A percentile compares a stretch with the other conserved stretches of the same genome.
These are phyloP conservation scores for Vaucheria bursata DNA, from an alignment of 352 stramenopile genomes.

Conservation along the genomic window DNA sequence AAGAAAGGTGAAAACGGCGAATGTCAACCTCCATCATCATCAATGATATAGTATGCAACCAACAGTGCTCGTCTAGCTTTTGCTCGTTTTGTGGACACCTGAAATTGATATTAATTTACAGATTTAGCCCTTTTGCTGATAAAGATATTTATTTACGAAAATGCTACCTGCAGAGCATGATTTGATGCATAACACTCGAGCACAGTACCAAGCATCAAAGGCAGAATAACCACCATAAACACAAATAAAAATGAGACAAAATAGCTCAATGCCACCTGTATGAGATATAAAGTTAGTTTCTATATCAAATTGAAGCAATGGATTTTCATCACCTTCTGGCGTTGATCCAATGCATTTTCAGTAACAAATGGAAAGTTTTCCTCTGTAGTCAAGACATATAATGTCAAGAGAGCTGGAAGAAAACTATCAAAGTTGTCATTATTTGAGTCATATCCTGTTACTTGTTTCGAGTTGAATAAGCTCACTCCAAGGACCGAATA, in stretches of 20 bases:
- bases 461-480: conserved; percentile 28
- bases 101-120: conserved; percentile 8
- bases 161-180: conserved; percentile 8
- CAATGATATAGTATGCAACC: conserved; percentile 34
- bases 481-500: conserved; percentile 38
- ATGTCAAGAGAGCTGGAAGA: conserved; percentile 14
- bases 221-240: conserved; percentile 37
- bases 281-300: background rate
- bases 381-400: conserved; percentile 40
- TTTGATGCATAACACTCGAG: conserved; percentile 30
- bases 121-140: too few relatives aligned
- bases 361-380: conserved; percentile 42
- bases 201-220: conserved; percentile 37
- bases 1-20: too few relatives aligned
- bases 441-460: conserved; percentile 13
- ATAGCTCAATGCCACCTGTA: conserved; percentile 36
- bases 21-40: conserved; percentile 30
- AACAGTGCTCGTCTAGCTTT: conserved; percentile 36
- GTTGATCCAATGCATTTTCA: conserved; percentile 24
- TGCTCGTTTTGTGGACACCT: background rate
- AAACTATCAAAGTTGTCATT: conserved; percentile 43
- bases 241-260: conserved; percentile 38
- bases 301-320: background rate
- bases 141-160: too few relatives aligned
- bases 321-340: conserved; percentile 14